Evolutionary conservation across 495 filamentous ascomycete genomes (phyloP).

Genomic region (Talaromyces thailandensis): DNA sequence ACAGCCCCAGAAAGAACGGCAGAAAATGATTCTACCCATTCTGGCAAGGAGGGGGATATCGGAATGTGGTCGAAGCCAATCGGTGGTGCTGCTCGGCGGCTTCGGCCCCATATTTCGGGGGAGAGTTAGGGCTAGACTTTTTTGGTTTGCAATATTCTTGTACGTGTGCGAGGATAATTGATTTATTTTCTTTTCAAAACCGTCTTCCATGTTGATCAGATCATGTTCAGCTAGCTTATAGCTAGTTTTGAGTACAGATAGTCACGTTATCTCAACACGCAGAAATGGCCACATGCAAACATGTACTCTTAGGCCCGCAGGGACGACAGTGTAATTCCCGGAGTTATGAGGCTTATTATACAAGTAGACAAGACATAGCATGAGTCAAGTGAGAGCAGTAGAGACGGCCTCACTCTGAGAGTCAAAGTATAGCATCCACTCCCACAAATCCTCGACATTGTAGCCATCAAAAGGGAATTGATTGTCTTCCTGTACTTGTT

Average conservation of each 20-base stretch:
- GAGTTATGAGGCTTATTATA: not conserved
- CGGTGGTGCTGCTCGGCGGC: not conserved
- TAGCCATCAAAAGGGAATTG: conserved; percentile 4
- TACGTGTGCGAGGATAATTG: not conserved
- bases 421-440: conserved; percentile 5
- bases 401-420: not conserved
- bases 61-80: not conserved
- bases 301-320: too few species aligned
- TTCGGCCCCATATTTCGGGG: not conserved
- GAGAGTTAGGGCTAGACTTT: conserved; percentile 1
- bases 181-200: not conserved
- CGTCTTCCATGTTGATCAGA: too few species aligned
- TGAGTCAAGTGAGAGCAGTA: not conserved
- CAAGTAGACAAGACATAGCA: not conserved
- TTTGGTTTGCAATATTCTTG: not conserved
- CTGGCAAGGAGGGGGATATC: not conserved
- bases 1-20: not conserved
- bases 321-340: too few species aligned
- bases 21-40: not conserved
- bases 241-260: not conserved
- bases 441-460: conserved; percentile 4
- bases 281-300: too few species aligned
- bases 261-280: too few species aligned
- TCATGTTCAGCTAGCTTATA: too few species aligned
- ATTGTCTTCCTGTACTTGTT: not conserved